A percentile compares a stretch with the other conserved stretches of the same genome.
phyloP scores from a whole-genome alignment of 169 alveolate species.

The Plasmodium relictum region DNA sequence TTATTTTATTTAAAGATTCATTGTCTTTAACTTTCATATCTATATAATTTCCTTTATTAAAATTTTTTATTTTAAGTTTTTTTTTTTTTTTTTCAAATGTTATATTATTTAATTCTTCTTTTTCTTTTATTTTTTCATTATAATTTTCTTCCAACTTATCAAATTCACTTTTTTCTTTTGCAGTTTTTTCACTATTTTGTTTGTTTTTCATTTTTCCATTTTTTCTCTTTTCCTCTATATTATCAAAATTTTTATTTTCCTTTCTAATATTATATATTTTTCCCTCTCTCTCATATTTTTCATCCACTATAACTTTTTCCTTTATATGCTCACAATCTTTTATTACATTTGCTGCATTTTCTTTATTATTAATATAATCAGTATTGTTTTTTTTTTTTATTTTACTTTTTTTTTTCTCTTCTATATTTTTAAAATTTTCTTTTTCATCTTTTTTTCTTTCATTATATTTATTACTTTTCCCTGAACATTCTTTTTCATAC shows the following conservation, averaged over 20 bases:
- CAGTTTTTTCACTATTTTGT: neutral
- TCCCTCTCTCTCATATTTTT: neutral
- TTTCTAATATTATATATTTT: neutral
- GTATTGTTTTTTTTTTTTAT: conserved; percentile 12
- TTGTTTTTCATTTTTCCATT: conserved; percentile 6
- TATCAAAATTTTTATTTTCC: neutral
- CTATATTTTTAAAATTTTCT: neutral
- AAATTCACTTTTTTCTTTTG: neutral
- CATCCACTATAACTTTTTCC: conserved; percentile 1
- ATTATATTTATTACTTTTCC: conserved; percentile 16
- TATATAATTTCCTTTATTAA: conserved; percentile 9
- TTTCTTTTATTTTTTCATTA: neutral
- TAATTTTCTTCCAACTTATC: neutral
- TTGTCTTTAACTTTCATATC: neutral
- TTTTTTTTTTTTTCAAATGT: conserved; percentile 23
- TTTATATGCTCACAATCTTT: conserved; percentile 6
- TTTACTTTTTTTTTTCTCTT: neutral
- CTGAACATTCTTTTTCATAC: neutral
- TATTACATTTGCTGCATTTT: neutral
- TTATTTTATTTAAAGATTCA: conserved; percentile 7
- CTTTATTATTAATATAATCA: conserved; percentile 4
- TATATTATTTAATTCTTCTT: neutral
- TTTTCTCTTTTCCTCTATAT: conserved; percentile 11
- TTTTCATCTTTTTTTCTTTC: conserved; percentile 19
- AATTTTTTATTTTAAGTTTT: conserved; percentile 11